Evolutionary conservation across 164 flowering plant genomes (phyloP).

Genomic region (Litsea cubeba): DNA sequence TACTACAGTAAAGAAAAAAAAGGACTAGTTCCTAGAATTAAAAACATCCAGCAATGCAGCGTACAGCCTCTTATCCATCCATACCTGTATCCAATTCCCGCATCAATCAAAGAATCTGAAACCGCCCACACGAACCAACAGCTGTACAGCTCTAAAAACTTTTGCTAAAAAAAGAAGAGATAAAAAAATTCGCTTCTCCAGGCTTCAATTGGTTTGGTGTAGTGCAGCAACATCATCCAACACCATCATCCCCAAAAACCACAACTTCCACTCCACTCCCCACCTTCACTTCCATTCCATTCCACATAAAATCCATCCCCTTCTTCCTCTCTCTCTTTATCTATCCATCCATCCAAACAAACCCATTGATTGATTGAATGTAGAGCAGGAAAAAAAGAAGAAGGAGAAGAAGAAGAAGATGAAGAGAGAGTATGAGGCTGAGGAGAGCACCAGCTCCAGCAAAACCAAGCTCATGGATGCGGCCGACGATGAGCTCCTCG

Average conservation of each 20-base stretch:
- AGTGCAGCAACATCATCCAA: background rate
- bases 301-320: too few relatives aligned
- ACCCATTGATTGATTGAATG: background rate
- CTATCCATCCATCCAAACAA: background rate
- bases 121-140: too few relatives aligned
- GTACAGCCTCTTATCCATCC: too few relatives aligned
- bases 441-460: background rate
- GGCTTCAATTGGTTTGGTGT: background rate
- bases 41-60: too few relatives aligned
- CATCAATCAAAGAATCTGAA: too few relatives aligned
- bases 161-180: too few relatives aligned
- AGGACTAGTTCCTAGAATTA: too few relatives aligned
- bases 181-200: too few relatives aligned
- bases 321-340: background rate
- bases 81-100: too few relatives aligned
- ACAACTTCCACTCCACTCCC: background rate
- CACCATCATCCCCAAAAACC: background rate
- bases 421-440: background rate
- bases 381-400: background rate
- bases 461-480: slow-evolving; percentile 8
- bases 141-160: too few relatives aligned
- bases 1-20: too few relatives aligned
- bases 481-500: slow-evolving; percentile 63
- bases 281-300: too few relatives aligned
- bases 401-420: background rate